Conservation (phyloP, 306 rosid genomes). For the Abrus pulchellus region DNA sequence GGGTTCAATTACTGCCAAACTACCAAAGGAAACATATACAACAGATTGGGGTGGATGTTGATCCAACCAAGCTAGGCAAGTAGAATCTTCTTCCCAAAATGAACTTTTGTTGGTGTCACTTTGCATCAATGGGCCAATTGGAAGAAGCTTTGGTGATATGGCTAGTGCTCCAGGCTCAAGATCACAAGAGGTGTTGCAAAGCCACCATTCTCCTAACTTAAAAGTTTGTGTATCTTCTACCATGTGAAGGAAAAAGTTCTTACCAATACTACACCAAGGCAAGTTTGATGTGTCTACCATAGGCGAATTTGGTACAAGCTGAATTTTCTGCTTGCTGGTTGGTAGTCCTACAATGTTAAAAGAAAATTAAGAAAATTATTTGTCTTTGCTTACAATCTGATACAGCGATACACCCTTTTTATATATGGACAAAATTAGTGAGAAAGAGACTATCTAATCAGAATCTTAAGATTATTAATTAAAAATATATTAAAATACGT, state of each 20-base stretch:
- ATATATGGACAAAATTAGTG: too few relatives aligned
- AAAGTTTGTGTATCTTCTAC: background rate
- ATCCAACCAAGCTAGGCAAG: slow-evolving; percentile 44
- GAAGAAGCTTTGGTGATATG: slow-evolving; percentile 23
- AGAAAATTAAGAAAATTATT: background rate
- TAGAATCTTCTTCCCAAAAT: slow-evolving; percentile 37
- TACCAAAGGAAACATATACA: slow-evolving; percentile 45
- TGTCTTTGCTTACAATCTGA: too few relatives aligned
- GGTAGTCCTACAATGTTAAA: slow-evolving; percentile 36
- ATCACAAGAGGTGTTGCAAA: slow-evolving; percentile 49
- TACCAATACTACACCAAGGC: slow-evolving; percentile 4
- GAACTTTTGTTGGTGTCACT: slow-evolving; percentile 5
- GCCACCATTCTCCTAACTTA: slow-evolving; percentile 47
- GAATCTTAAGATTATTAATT: too few relatives aligned
- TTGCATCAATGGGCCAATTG: slow-evolving; percentile 46
- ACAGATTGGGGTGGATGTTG: slow-evolving; percentile 34
- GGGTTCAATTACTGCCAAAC: background rate
- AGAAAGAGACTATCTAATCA: too few relatives aligned
- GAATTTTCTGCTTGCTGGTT: slow-evolving; percentile 21
- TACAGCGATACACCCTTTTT: too few relatives aligned
- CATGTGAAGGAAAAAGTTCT: slow-evolving; percentile 31
- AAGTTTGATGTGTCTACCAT: background rate
- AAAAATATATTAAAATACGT: too few relatives aligned
- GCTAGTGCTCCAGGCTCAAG: slow-evolving; percentile 42
- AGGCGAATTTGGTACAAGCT: slow-evolving; percentile 36